Base-by-base conservation (phyloP, 2,329 filamentous ascomycete genomes). In the Trichoderma sp. region DNA sequence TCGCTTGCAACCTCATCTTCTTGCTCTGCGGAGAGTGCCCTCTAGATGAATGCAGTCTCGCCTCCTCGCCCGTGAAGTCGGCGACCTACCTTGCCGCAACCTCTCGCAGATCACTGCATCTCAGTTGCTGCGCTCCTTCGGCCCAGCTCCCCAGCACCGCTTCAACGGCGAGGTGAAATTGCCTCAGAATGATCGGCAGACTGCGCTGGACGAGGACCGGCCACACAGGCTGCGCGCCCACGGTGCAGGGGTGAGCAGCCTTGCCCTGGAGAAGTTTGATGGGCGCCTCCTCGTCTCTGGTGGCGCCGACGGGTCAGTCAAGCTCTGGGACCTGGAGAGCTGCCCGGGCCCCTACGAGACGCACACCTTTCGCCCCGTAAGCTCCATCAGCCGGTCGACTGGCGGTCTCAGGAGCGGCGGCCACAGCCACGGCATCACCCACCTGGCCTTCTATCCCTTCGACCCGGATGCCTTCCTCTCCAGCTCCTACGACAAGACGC, bases 301-400 rank as follows among this genome's bases (percentile, higher is more conserved):
- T 4, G 94, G 94, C 34, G 90, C 92, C 5, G 93, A 97, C 76
- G 92, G 91, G 11, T 91, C 91, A 0, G 88, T 97, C 75, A 91
- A 90, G 73, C 81, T 97, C 56, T 97, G 94, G 94, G 90, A 97
- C 79, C 86, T 97, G 7, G 91, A 97, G 75, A 81, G 85, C 60
- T 82, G 83, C 73, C 77, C 76, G 14, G 83, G 83, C 70, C 79
- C 82, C 6, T 81, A 80, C 71, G 77, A 70, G 70, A 78, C 78
- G 43, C 84, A 84, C 75, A 84, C 77, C 21, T 90, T 86, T 74
- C 83, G 81, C 7, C 87, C 91, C 2, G 77, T 85, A 24, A 85
- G 83, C 60, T 82, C 81, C 28, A 82, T 88, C 59, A 75, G 81
- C 16, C 83, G 84, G 59, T 84, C 82, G 21, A 75, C 77, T 2